A percentile compares a stretch with the other conserved stretches of the same genome.
These are phyloP conservation scores for Thermothelomyces thermophilus DNA, from an alignment of 2,329 filamentous ascomycete species.

Conservation along the genomic window DNA sequence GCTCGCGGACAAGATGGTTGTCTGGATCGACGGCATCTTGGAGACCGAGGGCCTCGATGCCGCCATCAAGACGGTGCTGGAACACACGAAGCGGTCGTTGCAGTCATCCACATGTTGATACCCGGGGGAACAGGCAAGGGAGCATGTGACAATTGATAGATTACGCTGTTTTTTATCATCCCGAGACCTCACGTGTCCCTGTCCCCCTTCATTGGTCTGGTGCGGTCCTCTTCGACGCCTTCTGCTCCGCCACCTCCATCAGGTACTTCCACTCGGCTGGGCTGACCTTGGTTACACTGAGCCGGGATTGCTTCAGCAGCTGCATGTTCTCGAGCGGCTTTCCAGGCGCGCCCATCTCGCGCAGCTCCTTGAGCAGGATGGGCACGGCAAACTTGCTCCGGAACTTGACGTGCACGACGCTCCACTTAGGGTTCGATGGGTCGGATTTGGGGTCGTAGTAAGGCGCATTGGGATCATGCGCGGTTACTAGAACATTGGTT, in stretches of 20 bases:
- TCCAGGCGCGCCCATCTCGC: conserved; percentile 50
- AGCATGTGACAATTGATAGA: not conserved
- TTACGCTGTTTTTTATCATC: not conserved
- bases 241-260: conserved; percentile 43
- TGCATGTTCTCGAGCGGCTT: conserved; percentile 68
- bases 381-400: conserved; percentile 70
- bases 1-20: conserved; percentile 43
- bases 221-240: conserved; percentile 24
- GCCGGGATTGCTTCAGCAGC: conserved; percentile 69
- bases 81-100: conserved; percentile 41
- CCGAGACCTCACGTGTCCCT: not conserved
- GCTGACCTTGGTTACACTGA: conserved; percentile 71
- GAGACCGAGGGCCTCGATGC: conserved; percentile 45
- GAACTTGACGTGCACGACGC: conserved; percentile 81
- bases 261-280: conserved; percentile 60
- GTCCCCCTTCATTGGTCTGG: too few relatives aligned
- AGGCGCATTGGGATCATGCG: conserved; percentile 63
- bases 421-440: conserved; percentile 70
- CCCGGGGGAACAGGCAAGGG: conserved; percentile 7
- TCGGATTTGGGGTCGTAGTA: conserved; percentile 80
- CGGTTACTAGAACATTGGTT: conserved; percentile 46
- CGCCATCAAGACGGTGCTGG: conserved; percentile 49
- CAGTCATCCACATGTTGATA: conserved; percentile 23
- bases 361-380: conserved; percentile 66
- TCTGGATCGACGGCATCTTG: conserved; percentile 51